Percentiles rank a stretch among this genome's conserved stretches.
These are phyloP conservation scores for Chamaecyparis obtusa DNA, from an alignment of 75 land plant species.

Conservation along the genomic window DNA sequence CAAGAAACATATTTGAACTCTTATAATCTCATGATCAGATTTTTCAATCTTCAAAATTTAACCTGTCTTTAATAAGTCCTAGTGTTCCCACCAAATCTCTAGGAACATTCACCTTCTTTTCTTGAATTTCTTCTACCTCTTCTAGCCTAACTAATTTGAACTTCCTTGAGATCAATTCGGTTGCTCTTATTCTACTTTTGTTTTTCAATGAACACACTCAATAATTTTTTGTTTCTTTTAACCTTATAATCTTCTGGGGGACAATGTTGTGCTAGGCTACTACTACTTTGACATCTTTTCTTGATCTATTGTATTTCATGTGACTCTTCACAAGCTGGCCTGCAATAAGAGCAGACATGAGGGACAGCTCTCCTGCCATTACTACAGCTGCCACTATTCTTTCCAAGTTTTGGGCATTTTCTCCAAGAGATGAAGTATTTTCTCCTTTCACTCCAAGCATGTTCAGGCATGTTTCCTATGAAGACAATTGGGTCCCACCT, in stretches of 20 bases:
- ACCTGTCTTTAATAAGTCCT: background rate
- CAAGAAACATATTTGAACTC: background rate
- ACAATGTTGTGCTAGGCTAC: no score
- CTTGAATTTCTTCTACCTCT: no score
- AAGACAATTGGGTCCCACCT: constrained; percentile 83
- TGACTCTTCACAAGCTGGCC: constrained; percentile 88
- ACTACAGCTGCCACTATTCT: constrained; percentile 78
- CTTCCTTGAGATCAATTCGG: background rate
- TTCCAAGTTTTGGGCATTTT: constrained; percentile 61
- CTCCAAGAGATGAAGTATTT: constrained; percentile 52
- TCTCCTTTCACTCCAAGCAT: constrained; percentile 35
- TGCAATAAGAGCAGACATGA: constrained; percentile 87
- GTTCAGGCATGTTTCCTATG: constrained; percentile 74
- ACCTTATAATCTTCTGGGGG: no score
- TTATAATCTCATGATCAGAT: background rate
- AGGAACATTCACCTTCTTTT: background rate
- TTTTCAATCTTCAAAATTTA: no score
- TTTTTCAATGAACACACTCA: no score
- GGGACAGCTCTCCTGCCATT: constrained; percentile 80
- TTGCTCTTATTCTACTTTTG: no score
- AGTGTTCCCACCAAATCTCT: background rate
- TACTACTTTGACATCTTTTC: constrained; percentile 11
- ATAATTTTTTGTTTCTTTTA: no score
- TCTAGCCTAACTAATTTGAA: no score
- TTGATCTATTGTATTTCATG: constrained; percentile 86